Percentiles rank a stretch among this genome's conserved stretches.
These are phyloP conservation scores for Stephanodiscus minutulus DNA, from an alignment of 108 stramenopile genomes.

Conservation along the genomic window DNA sequence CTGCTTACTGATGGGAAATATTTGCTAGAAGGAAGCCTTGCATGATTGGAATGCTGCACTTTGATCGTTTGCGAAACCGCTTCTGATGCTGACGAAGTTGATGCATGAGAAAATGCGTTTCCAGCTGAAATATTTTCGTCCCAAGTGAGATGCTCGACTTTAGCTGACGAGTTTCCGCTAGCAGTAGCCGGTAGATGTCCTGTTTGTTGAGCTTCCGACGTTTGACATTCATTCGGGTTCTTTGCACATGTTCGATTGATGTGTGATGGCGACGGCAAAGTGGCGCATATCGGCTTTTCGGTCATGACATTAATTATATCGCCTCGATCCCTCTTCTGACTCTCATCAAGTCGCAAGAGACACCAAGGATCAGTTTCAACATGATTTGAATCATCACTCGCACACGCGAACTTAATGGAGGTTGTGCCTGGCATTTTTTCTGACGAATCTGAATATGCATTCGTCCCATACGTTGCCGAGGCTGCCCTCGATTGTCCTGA, in stretches of 20 bases:
- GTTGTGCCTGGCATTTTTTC: not conserved
- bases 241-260: conserved; percentile 5
- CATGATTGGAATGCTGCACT: not conserved
- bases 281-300: not conserved
- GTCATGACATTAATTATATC: not conserved
- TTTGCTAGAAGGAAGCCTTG: not conserved
- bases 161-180: not conserved
- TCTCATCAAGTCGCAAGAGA: not conserved
- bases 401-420: no score
- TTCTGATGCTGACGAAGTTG: not conserved
- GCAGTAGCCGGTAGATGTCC: not conserved
- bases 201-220: not conserved
- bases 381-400: not conserved
- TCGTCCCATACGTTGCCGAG: not conserved
- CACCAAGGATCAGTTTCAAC: not conserved
- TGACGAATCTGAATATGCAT: not conserved
- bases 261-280: not conserved
- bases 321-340: not conserved
- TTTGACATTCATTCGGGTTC: not conserved
- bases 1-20: not conserved
- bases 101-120: not conserved
- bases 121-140: not conserved
- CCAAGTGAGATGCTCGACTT: not conserved
- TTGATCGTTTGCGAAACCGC: not conserved
- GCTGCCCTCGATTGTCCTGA: not conserved